These are phyloP conservation scores for Coemansia sp. DNA, from an alignment of 192 early-diverging fungal genomes.

Conservation along the genomic window DNA sequence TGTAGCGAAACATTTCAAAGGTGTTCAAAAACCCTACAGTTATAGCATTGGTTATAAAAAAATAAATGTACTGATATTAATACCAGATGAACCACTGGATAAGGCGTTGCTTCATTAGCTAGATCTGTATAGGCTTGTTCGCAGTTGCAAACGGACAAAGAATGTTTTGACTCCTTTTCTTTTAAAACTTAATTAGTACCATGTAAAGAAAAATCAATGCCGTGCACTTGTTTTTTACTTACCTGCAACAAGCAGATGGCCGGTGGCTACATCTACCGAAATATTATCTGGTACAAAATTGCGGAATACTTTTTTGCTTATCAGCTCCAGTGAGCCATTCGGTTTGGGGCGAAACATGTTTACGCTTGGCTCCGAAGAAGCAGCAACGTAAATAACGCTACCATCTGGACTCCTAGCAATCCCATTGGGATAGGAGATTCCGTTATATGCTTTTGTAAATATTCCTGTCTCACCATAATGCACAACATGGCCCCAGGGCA, in stretches of 20 bases:
- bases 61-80: not conserved
- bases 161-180: no score
- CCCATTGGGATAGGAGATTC: conserved; percentile 47
- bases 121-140: no score
- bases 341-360: conserved; percentile 18
- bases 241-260: conserved; percentile 50
- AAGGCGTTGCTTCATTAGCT: no score
- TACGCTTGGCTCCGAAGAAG: conserved; percentile 48
- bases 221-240: conserved; percentile 16
- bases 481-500: conserved; percentile 51
- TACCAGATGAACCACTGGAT: not conserved
- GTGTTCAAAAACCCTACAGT: conserved; percentile 50
- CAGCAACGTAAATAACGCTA: conserved; percentile 31
- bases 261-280: conserved; percentile 44
- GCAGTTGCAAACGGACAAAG: no score
- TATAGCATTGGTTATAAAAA: not conserved
- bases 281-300: conserved; percentile 52
- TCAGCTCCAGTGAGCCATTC: conserved; percentile 27
- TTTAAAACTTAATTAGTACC: no score
- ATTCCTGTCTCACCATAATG: conserved; percentile 27
- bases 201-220: not conserved
- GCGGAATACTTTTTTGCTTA: conserved; percentile 31
- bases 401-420: conserved; percentile 40
- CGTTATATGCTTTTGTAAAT: conserved; percentile 23
- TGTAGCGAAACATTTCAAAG: conserved; percentile 50